Evolutionary conservation across 148 eudicot genomes (phyloP).

Genomic region (Rhododendron molle): DNA sequence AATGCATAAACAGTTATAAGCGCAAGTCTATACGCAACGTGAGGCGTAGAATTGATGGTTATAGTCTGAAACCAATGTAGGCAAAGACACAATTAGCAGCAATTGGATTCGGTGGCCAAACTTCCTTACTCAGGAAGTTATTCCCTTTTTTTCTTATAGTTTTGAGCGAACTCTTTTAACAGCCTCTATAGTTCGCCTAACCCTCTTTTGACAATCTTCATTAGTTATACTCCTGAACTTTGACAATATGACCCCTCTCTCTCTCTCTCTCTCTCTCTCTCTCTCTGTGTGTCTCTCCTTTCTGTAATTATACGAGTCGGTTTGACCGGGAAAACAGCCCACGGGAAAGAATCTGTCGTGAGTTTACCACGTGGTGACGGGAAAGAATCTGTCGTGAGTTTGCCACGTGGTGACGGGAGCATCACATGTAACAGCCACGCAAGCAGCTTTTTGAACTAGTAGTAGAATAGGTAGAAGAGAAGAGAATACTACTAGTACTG

Average conservation of each 20-base stretch:
- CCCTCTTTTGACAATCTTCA: background rate
- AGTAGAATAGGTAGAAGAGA: background rate
- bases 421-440: background rate
- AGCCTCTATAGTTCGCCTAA: background rate
- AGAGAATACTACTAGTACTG: no score
- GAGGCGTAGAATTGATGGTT: background rate
- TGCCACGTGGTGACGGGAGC: background rate
- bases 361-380: background rate
- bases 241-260: background rate
- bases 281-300: background rate
- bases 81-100: background rate
- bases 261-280: no score
- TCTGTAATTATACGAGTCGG: background rate
- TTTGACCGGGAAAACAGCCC: background rate
- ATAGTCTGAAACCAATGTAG: background rate
- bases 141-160: background rate
- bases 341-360: background rate
- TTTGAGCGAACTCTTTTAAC: background rate
- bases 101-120: constrained; percentile 2
- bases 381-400: background rate
- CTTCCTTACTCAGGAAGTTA: background rate
- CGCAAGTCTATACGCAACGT: no score
- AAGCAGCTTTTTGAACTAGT: background rate
- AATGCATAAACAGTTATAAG: no score
- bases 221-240: background rate